Evolutionary conservation across 257 asterid genomes (phyloP).

Genomic region (Leonotis leonurus): DNA sequence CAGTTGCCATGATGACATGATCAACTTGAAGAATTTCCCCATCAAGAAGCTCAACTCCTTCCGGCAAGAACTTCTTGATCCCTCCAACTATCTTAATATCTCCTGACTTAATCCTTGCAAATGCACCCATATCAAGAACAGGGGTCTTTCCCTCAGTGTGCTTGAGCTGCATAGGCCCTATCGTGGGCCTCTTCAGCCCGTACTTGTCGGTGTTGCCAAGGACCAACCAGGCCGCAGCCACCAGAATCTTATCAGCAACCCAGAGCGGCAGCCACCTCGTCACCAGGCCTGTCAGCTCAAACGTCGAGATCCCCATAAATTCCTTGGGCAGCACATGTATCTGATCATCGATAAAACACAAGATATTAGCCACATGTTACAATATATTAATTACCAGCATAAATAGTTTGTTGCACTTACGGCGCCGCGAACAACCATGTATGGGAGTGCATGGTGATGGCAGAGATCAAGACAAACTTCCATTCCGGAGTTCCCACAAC

Average conservation of each 20-base stretch:
- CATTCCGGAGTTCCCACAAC: conserved; percentile 97
- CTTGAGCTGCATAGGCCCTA: conserved; percentile 80
- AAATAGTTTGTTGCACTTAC: no score
- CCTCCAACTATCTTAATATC: conserved; percentile 70
- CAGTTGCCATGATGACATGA: conserved; percentile 75
- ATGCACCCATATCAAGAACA: conserved; percentile 77
- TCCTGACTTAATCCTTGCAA: conserved; percentile 63
- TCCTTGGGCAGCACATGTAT: conserved; percentile 92
- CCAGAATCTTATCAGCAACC: conserved; percentile 56
- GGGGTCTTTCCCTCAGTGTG: conserved; percentile 76
- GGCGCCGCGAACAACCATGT: conserved; percentile 72
- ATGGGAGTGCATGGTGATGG: conserved; percentile 59
- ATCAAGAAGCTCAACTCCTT: conserved; percentile 61
- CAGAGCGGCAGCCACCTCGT: conserved; percentile 70
- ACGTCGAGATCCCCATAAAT: conserved; percentile 67
- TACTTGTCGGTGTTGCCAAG: conserved; percentile 62
- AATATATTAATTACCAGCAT: no score
- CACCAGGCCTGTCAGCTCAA: conserved; percentile 46
- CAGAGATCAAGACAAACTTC: conserved; percentile 87
- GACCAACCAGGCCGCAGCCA: conserved; percentile 50
- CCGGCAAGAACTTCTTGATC: conserved; percentile 51
- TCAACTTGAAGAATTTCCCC: conserved; percentile 59
- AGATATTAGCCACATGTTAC: no score
- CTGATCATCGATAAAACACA: conserved; percentile 24
- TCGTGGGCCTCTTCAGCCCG: conserved; percentile 62